These are phyloP conservation scores for Boletus edulis DNA, from an alignment of 768 basidiomycete genomes.

Conservation along the genomic window DNA sequence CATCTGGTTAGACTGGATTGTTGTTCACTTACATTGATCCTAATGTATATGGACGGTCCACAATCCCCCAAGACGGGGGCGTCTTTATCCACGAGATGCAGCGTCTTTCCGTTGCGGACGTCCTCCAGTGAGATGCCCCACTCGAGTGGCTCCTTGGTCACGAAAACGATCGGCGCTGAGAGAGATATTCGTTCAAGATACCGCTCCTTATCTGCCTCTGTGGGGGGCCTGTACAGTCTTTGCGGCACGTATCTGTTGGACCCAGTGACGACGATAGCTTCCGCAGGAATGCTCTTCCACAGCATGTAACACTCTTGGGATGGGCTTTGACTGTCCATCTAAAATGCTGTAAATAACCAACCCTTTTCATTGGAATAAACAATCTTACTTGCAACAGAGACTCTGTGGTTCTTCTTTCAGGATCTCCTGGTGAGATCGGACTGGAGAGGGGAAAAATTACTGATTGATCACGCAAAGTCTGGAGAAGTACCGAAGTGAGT, in stretches of 20 bases:
- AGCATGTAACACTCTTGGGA: conserved; percentile 15
- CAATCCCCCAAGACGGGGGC: conserved; percentile 61
- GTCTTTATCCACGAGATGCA: conserved; percentile 52
- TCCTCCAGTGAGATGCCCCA: conserved; percentile 62
- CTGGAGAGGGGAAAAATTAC: not conserved
- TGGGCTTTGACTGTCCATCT: not conserved
- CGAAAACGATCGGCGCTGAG: conserved; percentile 61
- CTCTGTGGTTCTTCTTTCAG: not conserved
- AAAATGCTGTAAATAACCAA: not conserved
- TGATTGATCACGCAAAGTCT: not conserved
- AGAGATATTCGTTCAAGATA: conserved; percentile 68
- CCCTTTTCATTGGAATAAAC: not conserved
- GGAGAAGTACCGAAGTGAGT: not conserved
- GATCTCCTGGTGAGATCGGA: not conserved
- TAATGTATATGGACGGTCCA: conserved; percentile 71
- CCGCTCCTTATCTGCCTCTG: conserved; percentile 64
- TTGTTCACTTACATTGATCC: conserved; percentile 51
- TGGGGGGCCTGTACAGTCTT: conserved; percentile 66
- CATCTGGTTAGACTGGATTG: not conserved
- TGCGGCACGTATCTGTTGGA: conserved; percentile 59
- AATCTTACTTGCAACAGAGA: conserved; percentile 3
- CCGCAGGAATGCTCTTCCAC: conserved; percentile 10
- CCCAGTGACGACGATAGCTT: conserved; percentile 23
- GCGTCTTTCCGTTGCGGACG: conserved; percentile 53
- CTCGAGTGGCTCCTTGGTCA: conserved; percentile 48